These are phyloP conservation scores for Phytopythium cucurbitacearum DNA, from an alignment of 352 stramenopile genomes.

Conservation along the genomic window DNA sequence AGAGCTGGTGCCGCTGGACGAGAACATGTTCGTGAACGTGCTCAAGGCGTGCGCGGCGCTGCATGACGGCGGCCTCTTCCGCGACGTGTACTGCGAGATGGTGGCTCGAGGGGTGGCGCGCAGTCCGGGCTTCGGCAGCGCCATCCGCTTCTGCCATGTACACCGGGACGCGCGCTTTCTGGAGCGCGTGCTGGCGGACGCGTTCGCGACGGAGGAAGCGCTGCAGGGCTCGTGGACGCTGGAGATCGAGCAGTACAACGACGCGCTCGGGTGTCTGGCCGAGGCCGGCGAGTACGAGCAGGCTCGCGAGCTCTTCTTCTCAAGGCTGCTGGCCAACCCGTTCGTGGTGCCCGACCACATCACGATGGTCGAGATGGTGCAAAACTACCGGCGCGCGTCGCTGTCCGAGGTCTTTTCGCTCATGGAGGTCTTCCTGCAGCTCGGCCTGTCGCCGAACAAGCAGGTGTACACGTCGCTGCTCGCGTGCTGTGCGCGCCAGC, in stretches of 20 bases:
- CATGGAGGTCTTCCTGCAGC: conserved; percentile 69
- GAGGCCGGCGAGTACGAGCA: conserved; percentile 36
- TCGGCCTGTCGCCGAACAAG: conserved; percentile 45
- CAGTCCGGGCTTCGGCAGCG: conserved; percentile 58
- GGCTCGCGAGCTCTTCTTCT: conserved; percentile 55
- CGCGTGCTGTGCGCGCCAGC: conserved; percentile 56
- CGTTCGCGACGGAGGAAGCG: conserved; percentile 39
- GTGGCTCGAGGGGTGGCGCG: conserved; percentile 35
- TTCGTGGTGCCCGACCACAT: conserved; percentile 54
- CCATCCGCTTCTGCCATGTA: conserved; percentile 59
- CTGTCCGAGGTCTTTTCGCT: conserved; percentile 62
- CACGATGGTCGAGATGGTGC: conserved; percentile 78
- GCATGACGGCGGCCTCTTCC: conserved; percentile 36
- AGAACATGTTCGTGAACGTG: conserved; percentile 80
- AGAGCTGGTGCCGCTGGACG: conserved; percentile 36
- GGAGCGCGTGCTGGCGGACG: conserved; percentile 54
- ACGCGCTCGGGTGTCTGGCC: conserved; percentile 66
- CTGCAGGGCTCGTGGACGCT: conserved; percentile 47
- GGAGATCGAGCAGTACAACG: conserved; percentile 70
- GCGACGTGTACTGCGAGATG: conserved; percentile 56
- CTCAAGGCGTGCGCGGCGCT: conserved; percentile 46
- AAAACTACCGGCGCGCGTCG: conserved; percentile 54
- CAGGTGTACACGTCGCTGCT: conserved; percentile 77
- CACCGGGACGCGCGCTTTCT: conserved; percentile 45
- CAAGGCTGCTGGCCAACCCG: conserved; percentile 50